phyloP scores from a whole-genome alignment of 1,139 yeast genomes.

The Candida buenavistaensis region DNA sequence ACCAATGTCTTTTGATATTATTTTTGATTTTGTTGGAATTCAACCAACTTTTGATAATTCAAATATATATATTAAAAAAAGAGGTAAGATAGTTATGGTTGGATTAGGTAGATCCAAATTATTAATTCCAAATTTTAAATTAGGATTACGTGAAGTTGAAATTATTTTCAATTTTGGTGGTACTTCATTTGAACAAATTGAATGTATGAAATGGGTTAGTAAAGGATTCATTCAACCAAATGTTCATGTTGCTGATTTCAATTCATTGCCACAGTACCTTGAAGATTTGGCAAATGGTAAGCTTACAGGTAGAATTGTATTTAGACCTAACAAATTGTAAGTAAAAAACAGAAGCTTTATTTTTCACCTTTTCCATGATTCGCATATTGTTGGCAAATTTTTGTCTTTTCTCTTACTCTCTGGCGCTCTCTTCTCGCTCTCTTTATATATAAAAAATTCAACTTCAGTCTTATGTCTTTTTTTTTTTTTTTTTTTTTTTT shows the following conservation, averaged over 20 bases:
- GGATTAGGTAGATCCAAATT: conserved; percentile 44
- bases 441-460: background rate
- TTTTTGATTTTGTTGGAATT: conserved; percentile 48
- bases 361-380: conserved; percentile 8
- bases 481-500: too few relatives aligned
- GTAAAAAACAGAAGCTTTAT: too few relatives aligned
- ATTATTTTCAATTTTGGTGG: conserved; percentile 50
- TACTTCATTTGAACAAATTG: conserved; percentile 42
- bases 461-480: background rate
- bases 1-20: conserved; percentile 36
- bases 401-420: too few relatives aligned
- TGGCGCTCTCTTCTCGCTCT: too few relatives aligned
- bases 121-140: conserved; percentile 31
- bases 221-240: conserved; percentile 43
- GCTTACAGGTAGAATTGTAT: conserved; percentile 46
- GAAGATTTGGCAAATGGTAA: conserved; percentile 38
- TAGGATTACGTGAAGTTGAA: conserved; percentile 44
- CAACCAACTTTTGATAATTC: conserved; percentile 37
- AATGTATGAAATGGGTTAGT: conserved; percentile 45
- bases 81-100: conserved; percentile 44
- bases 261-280: conserved; percentile 37
- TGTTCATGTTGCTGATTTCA: conserved; percentile 31
- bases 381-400: conserved; percentile 1
- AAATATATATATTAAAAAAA: conserved; percentile 31
- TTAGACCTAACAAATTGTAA: conserved; percentile 28